A percentile compares a stretch with the other conserved stretches of the same genome.
Conservation (phyloP, 148 eudicot genomes). For the Cornus florida region DNA sequence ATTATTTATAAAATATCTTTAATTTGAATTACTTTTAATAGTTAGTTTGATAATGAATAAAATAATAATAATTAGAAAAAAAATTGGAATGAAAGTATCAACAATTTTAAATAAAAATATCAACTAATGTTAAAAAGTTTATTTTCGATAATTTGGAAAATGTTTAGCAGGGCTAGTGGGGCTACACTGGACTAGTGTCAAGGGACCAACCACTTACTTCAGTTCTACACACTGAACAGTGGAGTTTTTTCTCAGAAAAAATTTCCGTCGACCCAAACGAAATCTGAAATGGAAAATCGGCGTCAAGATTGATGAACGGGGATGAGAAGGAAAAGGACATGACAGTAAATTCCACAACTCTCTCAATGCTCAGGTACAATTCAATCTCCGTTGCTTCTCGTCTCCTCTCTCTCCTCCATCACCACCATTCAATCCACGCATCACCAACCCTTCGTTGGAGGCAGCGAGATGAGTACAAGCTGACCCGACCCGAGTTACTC, state of each 20-base stretch:
- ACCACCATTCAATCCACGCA: not conserved
- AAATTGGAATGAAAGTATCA: too few species aligned
- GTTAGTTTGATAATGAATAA: too few species aligned
- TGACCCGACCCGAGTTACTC: slow-evolving; percentile 32
- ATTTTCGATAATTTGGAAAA: too few species aligned
- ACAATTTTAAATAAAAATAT: too few species aligned
- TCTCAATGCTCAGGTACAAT: not conserved
- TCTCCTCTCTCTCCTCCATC: slow-evolving; percentile 9
- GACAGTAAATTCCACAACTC: not conserved
- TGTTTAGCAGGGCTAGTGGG: too few species aligned
- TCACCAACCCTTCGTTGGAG: slow-evolving; percentile 23
- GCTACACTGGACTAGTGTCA: too few species aligned
- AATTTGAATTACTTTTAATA: too few species aligned
- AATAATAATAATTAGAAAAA: too few species aligned
- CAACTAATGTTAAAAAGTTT: too few species aligned
- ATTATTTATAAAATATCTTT: too few species aligned
- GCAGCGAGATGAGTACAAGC: slow-evolving; percentile 29
- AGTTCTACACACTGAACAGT: too few species aligned
- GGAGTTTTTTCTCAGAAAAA: not conserved
- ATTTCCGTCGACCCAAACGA: not conserved
- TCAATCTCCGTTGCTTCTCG: not conserved
- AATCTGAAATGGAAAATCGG: not conserved
- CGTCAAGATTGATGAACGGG: not conserved
- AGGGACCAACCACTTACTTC: too few species aligned
- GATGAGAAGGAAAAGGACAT: not conserved